Evolutionary conservation across 2,329 filamentous ascomycete genomes (phyloP).

Genomic region (Epichloe festucae): DNA sequence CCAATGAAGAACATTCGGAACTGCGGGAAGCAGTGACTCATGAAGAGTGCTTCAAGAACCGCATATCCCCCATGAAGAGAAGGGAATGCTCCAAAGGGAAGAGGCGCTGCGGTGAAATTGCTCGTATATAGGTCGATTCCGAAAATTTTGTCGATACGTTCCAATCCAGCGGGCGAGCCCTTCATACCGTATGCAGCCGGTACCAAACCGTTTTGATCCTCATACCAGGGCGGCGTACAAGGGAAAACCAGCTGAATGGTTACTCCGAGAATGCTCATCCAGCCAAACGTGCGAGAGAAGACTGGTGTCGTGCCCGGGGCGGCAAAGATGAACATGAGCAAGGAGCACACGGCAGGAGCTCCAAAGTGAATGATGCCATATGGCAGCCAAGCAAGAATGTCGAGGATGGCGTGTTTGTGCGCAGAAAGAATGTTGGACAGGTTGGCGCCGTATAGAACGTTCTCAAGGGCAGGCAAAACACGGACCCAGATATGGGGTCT

Average conservation of each 20-base stretch:
- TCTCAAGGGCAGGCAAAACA: constrained; percentile 85
- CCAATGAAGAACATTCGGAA: constrained; percentile 66
- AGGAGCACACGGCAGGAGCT: constrained; percentile 66
- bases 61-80: constrained; percentile 90
- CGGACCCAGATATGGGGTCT: constrained; percentile 92
- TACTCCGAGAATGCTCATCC: constrained; percentile 81
- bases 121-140: constrained; percentile 89
- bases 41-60: constrained; percentile 80
- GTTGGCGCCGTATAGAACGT: constrained; percentile 92
- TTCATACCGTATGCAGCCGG: constrained; percentile 87
- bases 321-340: constrained; percentile 74
- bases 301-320: constrained; percentile 75
- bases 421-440: constrained; percentile 90
- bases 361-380: constrained; percentile 89
- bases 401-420: constrained; percentile 70
- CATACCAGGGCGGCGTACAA: constrained; percentile 94
- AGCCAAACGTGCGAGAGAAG: constrained; percentile 79
- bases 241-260: constrained; percentile 82
- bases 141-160: constrained; percentile 78
- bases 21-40: constrained; percentile 82
- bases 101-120: constrained; percentile 75
- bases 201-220: constrained; percentile 80
- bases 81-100: constrained; percentile 92
- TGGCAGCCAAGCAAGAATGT: constrained; percentile 83
- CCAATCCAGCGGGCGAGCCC: constrained; percentile 79